These are phyloP conservation scores for Lepraria neglecta DNA, from an alignment of 495 filamentous ascomycete genomes.

Conservation along the genomic window DNA sequence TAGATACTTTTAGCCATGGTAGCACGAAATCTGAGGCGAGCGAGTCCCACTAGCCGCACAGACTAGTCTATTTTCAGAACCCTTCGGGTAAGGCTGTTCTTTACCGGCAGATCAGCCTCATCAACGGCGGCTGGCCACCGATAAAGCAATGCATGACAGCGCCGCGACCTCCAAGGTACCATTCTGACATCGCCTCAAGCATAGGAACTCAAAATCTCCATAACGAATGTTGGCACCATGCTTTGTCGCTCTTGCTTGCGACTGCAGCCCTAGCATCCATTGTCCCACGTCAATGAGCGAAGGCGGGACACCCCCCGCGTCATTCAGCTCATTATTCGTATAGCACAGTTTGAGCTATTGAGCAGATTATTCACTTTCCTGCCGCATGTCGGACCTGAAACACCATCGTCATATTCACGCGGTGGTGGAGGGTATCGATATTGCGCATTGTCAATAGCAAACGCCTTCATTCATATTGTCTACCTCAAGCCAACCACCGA, in stretches of 20 bases:
- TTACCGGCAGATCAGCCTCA: constrained; percentile 8
- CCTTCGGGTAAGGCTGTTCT: constrained; percentile 4
- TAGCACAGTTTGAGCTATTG: constrained; percentile 1
- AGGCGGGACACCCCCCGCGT: constrained; percentile 4
- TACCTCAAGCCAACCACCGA: background rate
- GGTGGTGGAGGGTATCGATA: background rate
- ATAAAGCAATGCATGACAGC: constrained; percentile 15
- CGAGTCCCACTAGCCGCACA: background rate
- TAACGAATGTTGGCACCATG: background rate
- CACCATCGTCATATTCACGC: constrained; percentile 6
- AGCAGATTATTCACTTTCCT: background rate
- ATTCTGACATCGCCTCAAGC: background rate
- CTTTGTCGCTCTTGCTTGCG: constrained; percentile 7
- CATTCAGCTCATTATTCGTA: constrained; percentile 6
- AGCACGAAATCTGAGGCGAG: constrained; percentile 3
- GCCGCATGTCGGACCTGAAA: constrained; percentile 10
- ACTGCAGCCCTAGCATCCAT: constrained; percentile 5
- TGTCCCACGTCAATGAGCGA: background rate
- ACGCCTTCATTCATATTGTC: background rate
- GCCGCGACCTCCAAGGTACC: background rate
- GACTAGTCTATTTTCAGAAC: background rate
- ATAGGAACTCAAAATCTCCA: background rate
- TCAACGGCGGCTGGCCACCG: constrained; percentile 11
- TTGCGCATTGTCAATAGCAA: background rate
- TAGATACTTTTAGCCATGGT: background rate